Evolutionary conservation across 495 filamentous ascomycete genomes (phyloP).

Genomic region (Podospora fimiseda): DNA sequence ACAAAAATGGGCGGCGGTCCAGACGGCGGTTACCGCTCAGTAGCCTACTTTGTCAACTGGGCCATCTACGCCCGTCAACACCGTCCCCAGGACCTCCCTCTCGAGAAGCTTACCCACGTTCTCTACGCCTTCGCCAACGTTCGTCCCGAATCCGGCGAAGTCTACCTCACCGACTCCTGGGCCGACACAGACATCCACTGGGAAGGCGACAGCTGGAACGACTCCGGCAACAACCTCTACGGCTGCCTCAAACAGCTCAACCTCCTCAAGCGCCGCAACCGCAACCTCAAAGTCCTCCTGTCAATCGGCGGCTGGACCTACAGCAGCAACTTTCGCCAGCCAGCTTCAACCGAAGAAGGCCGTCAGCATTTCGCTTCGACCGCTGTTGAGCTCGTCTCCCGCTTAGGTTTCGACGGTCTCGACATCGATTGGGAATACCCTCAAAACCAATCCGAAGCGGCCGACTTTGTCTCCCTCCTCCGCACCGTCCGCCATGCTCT

Average conservation of each 20-base stretch:
- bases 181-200: constrained; percentile 88
- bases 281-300: constrained; percentile 83
- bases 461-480: constrained; percentile 71
- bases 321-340: constrained; percentile 72
- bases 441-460: constrained; percentile 53
- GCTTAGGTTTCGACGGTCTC: constrained; percentile 53
- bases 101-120: constrained; percentile 82
- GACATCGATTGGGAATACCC: constrained; percentile 64
- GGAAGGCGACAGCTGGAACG: constrained; percentile 69
- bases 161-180: constrained; percentile 75
- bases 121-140: constrained; percentile 71
- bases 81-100: constrained; percentile 80
- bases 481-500: constrained; percentile 57
- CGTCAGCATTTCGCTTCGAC: constrained; percentile 61
- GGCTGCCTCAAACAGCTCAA: constrained; percentile 92
- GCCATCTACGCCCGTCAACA: constrained; percentile 89
- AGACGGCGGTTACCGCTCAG: constrained; percentile 51
- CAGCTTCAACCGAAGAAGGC: constrained; percentile 58
- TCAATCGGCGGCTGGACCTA: constrained; percentile 98
- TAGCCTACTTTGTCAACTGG: constrained; percentile 89
- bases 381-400: constrained; percentile 61
- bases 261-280: constrained; percentile 79
- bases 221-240: constrained; percentile 69
- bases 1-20: constrained; percentile 41
- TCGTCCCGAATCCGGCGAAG: constrained; percentile 57